Evolutionary conservation across 2,329 filamentous ascomycete species (phyloP).

Genomic region (Fusarium sp.): DNA sequence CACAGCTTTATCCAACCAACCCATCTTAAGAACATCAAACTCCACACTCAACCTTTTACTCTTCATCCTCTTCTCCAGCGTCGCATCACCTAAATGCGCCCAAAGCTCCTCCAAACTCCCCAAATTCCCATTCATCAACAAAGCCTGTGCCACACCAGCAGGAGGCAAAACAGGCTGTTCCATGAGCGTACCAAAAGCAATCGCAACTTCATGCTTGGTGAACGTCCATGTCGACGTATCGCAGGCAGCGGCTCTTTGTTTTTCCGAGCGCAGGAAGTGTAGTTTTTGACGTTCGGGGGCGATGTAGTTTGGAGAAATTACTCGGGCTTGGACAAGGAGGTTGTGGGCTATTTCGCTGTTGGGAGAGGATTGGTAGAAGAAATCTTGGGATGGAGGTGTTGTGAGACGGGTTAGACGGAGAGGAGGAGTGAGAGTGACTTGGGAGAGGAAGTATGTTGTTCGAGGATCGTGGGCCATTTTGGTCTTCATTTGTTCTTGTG

Average conservation of each 20-base stretch:
- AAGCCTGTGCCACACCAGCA: conserved; percentile 17
- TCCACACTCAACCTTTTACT: background rate
- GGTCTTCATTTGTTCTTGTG: too few species aligned
- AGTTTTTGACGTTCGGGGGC: conserved; percentile 8
- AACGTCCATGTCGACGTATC: conserved; percentile 21
- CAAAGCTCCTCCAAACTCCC: conserved; percentile 20
- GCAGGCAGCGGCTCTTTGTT: conserved; percentile 3
- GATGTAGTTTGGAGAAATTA: background rate
- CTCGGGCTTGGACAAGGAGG: conserved; percentile 10
- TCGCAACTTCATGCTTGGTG: conserved; percentile 20
- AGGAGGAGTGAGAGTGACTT: conserved; percentile 14
- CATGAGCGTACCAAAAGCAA: conserved; percentile 10
- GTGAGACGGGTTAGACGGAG: background rate
- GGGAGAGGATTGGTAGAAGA: background rate
- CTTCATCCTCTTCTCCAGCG: conserved; percentile 29
- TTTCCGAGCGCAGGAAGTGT: conserved; percentile 10
- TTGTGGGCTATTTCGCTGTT: conserved; percentile 10
- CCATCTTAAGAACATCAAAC: background rate
- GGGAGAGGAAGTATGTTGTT: conserved; percentile 18
- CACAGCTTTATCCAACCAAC: conserved; percentile 4
- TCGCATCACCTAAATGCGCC: conserved; percentile 10
- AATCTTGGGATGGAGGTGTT: conserved; percentile 15
- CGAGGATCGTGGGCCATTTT: conserved; percentile 12
- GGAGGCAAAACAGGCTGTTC: background rate
- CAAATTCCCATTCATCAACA: background rate